Conservation (phyloP, 2,329 filamentous ascomycete genomes). For the Penicillium sp. region DNA sequence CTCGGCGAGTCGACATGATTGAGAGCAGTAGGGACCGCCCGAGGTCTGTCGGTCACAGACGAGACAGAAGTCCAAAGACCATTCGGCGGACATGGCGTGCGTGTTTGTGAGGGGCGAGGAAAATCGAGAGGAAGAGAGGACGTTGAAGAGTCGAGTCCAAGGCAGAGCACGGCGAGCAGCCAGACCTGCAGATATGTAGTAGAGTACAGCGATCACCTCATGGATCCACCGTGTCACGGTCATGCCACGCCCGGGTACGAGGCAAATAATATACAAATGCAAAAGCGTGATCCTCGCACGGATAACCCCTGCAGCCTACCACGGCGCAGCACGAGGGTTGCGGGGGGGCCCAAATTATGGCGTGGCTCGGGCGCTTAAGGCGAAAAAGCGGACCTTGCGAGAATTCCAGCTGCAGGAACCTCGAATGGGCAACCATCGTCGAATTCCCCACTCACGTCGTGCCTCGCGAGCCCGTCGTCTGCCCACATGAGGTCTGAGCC, state of each 20-base stretch:
- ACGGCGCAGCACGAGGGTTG: slow-evolving; percentile 4
- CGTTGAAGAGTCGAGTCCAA: not conserved
- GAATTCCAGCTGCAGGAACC: slow-evolving; percentile 22
- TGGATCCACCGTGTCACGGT: slow-evolving; percentile 9
- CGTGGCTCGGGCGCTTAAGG: slow-evolving; percentile 27
- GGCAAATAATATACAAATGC: slow-evolving; percentile 2
- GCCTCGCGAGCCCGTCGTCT: slow-evolving; percentile 17
- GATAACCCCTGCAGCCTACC: slow-evolving; percentile 4
- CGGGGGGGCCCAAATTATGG: slow-evolving; percentile 12
- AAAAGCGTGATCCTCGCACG: slow-evolving; percentile 1
- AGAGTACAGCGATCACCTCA: slow-evolving; percentile 13
- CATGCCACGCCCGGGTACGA: slow-evolving; percentile 14
- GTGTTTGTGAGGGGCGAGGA: no score
- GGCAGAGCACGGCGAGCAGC: not conserved
- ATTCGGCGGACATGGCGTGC: slow-evolving; percentile 50
- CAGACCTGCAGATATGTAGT: not conserved
- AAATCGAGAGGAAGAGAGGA: not conserved
- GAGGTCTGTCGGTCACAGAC: slow-evolving; percentile 88
- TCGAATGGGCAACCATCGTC: slow-evolving; percentile 21
- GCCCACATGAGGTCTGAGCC: slow-evolving; percentile 4
- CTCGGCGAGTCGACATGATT: slow-evolving; percentile 84
- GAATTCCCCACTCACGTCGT: not conserved
- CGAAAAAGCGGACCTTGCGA: slow-evolving; percentile 9
- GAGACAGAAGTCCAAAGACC: slow-evolving; percentile 91
- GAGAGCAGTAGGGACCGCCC: slow-evolving; percentile 83